phyloP scores from a whole-genome alignment of 805 yeast genomes.

The Scheffersomyces lignosus region DNA sequence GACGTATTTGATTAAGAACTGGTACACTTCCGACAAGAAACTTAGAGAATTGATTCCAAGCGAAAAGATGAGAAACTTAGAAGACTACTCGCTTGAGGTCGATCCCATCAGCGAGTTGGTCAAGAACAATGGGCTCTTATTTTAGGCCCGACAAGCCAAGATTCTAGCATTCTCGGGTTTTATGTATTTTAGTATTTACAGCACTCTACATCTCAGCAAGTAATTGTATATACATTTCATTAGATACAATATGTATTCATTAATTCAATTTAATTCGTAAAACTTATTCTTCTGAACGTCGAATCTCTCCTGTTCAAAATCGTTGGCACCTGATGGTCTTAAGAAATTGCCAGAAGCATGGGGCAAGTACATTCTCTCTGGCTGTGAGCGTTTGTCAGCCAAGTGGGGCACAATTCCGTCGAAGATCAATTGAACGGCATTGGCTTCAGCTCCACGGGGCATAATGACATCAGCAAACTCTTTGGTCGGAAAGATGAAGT shows the following conservation, averaged over 20 bases:
- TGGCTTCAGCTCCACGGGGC: constrained; percentile 65
- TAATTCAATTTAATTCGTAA: constrained; percentile 40
- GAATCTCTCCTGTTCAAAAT: constrained; percentile 33
- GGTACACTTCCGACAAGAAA: constrained; percentile 67
- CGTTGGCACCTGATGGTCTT: constrained; percentile 23
- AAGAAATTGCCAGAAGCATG: constrained; percentile 21
- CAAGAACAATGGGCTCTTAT: constrained; percentile 13
- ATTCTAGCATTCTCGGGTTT: too few relatives aligned
- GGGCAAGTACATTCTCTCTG: constrained; percentile 12
- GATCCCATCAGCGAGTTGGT: constrained; percentile 54
- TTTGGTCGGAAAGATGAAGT: constrained; percentile 66
- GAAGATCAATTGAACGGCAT: constrained; percentile 58
- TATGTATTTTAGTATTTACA: neutral
- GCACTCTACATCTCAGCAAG: too few relatives aligned
- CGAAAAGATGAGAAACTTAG: constrained; percentile 45
- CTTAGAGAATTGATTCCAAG: constrained; percentile 56
- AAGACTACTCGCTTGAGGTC: constrained; percentile 46
- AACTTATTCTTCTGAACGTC: constrained; percentile 43
- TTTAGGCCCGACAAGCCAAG: too few relatives aligned
- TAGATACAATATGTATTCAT: neutral
- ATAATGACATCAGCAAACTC: constrained; percentile 72
- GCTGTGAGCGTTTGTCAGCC: constrained; percentile 7
- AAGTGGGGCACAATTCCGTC: constrained; percentile 57
- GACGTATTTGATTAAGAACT: constrained; percentile 59
- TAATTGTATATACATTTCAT: too few relatives aligned